Conservation (phyloP, 169 alveolate genomes). For the Eimeria sp. region DNA sequence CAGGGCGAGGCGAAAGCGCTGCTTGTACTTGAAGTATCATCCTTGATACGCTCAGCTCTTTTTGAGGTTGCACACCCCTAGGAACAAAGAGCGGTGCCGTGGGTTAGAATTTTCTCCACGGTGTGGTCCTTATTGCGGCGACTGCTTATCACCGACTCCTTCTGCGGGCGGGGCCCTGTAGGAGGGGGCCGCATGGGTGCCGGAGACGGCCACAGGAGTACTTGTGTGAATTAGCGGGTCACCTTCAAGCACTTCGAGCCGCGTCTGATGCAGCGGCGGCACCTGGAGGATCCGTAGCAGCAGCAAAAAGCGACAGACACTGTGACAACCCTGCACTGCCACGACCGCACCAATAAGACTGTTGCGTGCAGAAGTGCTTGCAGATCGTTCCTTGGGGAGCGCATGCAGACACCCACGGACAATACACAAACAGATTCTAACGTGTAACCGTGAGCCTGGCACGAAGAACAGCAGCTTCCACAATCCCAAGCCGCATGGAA, state of each 20-base stretch:
- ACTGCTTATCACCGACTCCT: background rate
- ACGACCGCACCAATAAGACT: background rate
- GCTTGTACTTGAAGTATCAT: no score
- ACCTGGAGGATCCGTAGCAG: background rate
- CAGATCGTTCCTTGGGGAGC: no score
- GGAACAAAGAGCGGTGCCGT: no score
- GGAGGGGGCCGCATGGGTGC: background rate
- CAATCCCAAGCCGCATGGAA: background rate
- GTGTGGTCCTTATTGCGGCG: background rate
- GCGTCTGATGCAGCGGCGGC: conserved; percentile 55
- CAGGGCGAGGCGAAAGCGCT: no score
- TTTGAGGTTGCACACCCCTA: no score
- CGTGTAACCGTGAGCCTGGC: no score
- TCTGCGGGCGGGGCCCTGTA: background rate
- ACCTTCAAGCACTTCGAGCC: conserved; percentile 43
- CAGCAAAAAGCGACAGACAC: background rate
- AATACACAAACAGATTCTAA: no score
- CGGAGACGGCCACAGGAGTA: background rate
- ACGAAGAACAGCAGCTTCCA: background rate
- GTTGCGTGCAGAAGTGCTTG: no score
- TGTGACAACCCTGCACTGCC: no score
- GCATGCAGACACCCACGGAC: background rate
- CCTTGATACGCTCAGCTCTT: no score
- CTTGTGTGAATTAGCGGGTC: conserved; percentile 33
- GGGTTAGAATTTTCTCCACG: no score